phyloP scores from a whole-genome alignment of 345 rosid genomes.

The Eucalyptus tenuipes region DNA sequence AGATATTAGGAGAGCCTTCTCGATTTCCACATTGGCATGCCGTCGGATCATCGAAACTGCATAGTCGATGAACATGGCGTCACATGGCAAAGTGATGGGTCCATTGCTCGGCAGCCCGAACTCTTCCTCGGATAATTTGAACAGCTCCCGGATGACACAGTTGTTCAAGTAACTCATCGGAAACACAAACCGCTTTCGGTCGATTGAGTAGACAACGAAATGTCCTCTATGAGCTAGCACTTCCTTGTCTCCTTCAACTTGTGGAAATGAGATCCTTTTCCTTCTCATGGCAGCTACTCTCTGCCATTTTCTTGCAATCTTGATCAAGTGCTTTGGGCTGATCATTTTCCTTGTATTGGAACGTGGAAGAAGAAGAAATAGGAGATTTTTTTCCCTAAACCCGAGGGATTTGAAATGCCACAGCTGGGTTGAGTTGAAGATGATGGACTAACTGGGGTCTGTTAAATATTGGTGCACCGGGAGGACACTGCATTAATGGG shows the following conservation, averaged over 20 bases:
- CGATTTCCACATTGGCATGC: background rate
- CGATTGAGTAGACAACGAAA: slow-evolving; percentile 8
- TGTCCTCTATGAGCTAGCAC: slow-evolving; percentile 2
- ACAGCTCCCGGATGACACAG: background rate
- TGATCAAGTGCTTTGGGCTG: slow-evolving; percentile 7
- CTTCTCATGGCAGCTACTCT: slow-evolving; percentile 1
- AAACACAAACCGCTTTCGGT: slow-evolving; percentile 1
- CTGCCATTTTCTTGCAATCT: slow-evolving; percentile 23
- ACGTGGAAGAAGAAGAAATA: background rate
- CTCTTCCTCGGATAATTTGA: background rate
- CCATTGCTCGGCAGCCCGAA: background rate
- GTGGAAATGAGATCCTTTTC: slow-evolving; percentile 5
- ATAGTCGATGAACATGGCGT: slow-evolving; percentile 5
- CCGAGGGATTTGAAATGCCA: background rate
- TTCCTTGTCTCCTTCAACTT: background rate
- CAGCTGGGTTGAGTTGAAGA: background rate
- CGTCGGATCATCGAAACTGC: background rate
- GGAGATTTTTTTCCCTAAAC: background rate
- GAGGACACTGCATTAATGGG: background rate
- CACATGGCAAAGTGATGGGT: slow-evolving; percentile 19
- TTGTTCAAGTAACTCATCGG: slow-evolving; percentile 3
- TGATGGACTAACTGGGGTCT: background rate
- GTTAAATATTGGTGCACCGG: background rate
- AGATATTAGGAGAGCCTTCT: background rate
- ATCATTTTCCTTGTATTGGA: background rate